These are phyloP conservation scores for Talaromyces islandicus DNA, from an alignment of 2,329 filamentous ascomycete species.

Conservation along the genomic window DNA sequence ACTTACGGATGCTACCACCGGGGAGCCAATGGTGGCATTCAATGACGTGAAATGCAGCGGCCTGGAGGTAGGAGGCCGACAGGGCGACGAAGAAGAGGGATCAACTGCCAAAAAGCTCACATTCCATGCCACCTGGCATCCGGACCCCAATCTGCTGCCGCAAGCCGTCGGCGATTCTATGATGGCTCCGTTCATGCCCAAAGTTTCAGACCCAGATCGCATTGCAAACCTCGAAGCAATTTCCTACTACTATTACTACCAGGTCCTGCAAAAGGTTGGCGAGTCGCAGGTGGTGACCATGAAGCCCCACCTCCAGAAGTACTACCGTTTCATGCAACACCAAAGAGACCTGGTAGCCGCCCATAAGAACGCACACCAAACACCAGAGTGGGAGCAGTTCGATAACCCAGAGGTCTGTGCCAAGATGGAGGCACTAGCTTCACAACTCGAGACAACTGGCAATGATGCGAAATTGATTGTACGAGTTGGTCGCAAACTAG, in stretches of 20 bases:
- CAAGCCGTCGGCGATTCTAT: not conserved
- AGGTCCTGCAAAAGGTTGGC: not conserved
- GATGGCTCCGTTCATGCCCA: not conserved
- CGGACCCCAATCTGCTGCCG: not conserved
- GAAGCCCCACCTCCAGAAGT: not conserved
- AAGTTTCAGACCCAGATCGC: not conserved
- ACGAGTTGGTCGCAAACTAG: constrained; percentile 21
- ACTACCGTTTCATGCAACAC: not conserved
- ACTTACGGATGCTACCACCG: not conserved
- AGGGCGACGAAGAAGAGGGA: not conserved
- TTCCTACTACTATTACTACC: not conserved
- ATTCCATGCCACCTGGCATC: not conserved
- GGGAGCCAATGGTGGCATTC: not conserved
- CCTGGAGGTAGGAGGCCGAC: not conserved
- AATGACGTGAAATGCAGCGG: not conserved
- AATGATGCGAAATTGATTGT: not conserved
- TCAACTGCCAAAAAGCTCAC: not conserved
- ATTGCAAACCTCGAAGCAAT: not conserved
- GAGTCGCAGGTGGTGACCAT: not conserved
- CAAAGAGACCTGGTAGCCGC: not conserved
- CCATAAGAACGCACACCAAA: not conserved
- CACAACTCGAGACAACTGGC: not conserved
- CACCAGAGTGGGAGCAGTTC: not conserved
- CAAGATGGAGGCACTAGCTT: not conserved
- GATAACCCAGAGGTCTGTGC: not conserved